Conservation (phyloP, 768 basidiomycete species). For the Suillus sp. region DNA sequence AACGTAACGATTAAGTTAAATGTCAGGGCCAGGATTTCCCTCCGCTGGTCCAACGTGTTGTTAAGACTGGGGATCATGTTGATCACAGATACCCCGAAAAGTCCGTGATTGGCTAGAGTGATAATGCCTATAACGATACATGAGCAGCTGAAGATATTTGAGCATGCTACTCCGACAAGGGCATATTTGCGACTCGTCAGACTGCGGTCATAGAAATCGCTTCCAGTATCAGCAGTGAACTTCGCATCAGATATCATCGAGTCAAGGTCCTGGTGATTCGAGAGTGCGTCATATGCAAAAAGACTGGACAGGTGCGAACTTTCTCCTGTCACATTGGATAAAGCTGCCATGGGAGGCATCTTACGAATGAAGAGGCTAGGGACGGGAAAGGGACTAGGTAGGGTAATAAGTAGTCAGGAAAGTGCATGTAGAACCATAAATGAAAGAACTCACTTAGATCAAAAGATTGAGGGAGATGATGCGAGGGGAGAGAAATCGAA, state of each 20-base stretch:
- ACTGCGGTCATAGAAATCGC: constrained; percentile 33
- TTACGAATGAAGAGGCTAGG: too few species aligned
- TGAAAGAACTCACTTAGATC: too few species aligned
- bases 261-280: constrained; percentile 19
- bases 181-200: constrained; percentile 24
- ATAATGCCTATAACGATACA: constrained; percentile 30
- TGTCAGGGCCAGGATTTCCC: constrained; percentile 25
- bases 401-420: too few species aligned
- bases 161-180: constrained; percentile 27
- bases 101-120: constrained; percentile 16
- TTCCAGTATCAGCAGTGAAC: constrained; percentile 21
- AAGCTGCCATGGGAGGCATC: too few species aligned
- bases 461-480: too few species aligned
- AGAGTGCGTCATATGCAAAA: background rate
- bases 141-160: constrained; percentile 23
- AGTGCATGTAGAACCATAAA: too few species aligned
- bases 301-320: background rate
- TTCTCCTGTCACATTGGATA: background rate
- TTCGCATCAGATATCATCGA: constrained; percentile 24
- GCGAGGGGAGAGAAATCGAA: too few species aligned
- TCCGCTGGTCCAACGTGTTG: background rate
- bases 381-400: too few species aligned
- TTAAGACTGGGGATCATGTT: too few species aligned
- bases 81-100: background rate
- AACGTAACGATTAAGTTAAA: constrained; percentile 29